Evolutionary conservation across 208 protist genomes (phyloP), one percentile per base, ranked within the genome.

Genomic region (Leptomonas seymouri): DNA sequence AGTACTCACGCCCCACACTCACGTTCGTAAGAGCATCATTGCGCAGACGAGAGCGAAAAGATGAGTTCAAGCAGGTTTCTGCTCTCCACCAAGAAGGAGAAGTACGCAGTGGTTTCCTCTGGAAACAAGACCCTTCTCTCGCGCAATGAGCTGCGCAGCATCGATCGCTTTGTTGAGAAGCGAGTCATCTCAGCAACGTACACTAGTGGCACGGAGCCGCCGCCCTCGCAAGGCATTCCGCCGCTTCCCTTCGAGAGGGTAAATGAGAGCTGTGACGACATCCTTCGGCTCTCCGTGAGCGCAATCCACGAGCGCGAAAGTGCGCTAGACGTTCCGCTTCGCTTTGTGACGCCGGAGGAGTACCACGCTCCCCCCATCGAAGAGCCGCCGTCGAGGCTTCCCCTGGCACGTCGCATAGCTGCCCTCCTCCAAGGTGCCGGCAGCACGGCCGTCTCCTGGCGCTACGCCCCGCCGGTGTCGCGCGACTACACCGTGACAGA

Each of bases 251-350:
- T 95, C 66, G 71, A 83, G 48, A 73, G 78, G 14, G 62, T 81
- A 28, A 65, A 44, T 45, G 64, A 66, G 27, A 77, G 67, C 46
- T 80, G 82, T 21, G 91, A 96, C 63, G 76, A 67, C 4, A 70
- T 86, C 44, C 67, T 93, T 39, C 67, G 74, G 42, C 58, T 93
- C 34, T 46, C 60, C 4, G 80, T 93, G 23, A 71, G 70, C 39
- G 66, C 84, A 0, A 71, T 94, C 8, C 76, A 78, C 39, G 69
- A 81, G 16, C 57, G 60, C 20, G 86, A 94, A 68, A 87, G 78
- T 60, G 84, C 90, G 14, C 66, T 97, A 3, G 88, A 95, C 68
- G 80, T 91, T 15, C 90, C 92, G 41, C 72, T 97, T 48, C 87
- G 92, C 30, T 93, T 95, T 42, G 64, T 80, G 15, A 65, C 83